Evolutionary conservation across 495 filamentous ascomycete species (phyloP).

Genomic region (Xylaria curta): DNA sequence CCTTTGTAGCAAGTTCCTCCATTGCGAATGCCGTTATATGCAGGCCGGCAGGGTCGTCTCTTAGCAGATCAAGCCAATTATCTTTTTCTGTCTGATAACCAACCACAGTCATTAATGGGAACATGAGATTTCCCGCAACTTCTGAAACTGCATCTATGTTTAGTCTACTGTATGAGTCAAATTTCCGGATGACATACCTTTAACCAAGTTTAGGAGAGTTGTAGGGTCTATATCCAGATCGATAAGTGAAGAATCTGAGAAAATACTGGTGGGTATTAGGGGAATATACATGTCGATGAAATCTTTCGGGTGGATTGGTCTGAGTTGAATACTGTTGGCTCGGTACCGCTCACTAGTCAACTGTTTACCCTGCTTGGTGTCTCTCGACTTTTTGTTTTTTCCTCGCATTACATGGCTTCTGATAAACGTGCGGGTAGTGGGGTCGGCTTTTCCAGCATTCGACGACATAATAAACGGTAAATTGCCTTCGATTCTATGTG

Average conservation of each 20-base stretch:
- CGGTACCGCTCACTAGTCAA: not conserved
- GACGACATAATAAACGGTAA: not conserved
- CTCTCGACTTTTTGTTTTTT: not conserved
- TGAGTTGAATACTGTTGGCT: not conserved
- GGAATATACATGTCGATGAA: not conserved
- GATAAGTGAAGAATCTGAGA: not conserved
- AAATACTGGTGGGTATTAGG: not conserved
- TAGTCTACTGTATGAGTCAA: not conserved
- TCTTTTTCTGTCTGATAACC: not conserved
- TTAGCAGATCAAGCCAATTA: not conserved
- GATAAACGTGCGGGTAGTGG: not conserved
- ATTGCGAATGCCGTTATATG: not conserved
- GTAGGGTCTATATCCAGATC: not conserved
- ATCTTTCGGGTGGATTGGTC: not conserved
- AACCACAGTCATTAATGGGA: not conserved
- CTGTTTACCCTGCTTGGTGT: not conserved
- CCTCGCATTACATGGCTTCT: constrained; percentile 3
- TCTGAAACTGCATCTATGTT: not conserved
- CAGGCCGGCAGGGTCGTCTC: not conserved
- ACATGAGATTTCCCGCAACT: not conserved
- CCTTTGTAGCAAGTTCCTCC: not conserved
- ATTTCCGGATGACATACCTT: not conserved
- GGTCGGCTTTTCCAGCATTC: not conserved
- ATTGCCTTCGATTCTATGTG: not conserved
- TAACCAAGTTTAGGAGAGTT: not conserved